These are phyloP conservation scores for Fagus sylvatica DNA, from an alignment of 306 rosid genomes.

Conservation along the genomic window DNA sequence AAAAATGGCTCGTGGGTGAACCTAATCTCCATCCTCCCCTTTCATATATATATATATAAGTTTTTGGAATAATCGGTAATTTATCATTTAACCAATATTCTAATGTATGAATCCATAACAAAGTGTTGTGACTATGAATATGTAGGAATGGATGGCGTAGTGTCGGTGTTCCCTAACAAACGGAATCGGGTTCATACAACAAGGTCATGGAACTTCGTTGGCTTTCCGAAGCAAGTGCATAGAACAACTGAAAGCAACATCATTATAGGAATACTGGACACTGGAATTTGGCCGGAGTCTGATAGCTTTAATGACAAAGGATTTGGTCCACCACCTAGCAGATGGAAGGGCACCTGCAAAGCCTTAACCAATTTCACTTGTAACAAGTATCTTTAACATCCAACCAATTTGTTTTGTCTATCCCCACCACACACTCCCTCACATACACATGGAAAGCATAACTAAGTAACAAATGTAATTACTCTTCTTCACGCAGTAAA, in stretches of 20 bases:
- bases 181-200: conserved; percentile 46
- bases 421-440: no score
- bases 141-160: conserved; percentile 46
- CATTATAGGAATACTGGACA: conserved; percentile 46
- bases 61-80: no score
- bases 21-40: neutral
- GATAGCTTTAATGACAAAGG: conserved; percentile 45
- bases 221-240: conserved; percentile 25
- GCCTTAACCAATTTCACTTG: conserved; percentile 37
- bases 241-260: conserved; percentile 40
- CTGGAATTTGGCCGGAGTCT: conserved; percentile 58
- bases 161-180: conserved; percentile 50
- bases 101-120: neutral
- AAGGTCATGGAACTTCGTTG: conserved; percentile 64
- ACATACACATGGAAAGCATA: no score
- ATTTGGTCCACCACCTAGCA: conserved; percentile 46
- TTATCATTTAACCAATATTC: no score
- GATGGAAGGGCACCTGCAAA: conserved; percentile 58
- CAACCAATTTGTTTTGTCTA: neutral
- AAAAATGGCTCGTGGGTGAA: conserved; percentile 33
- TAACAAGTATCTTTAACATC: conserved; percentile 29
- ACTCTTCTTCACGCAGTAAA: conserved; percentile 30
- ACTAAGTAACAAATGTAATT: neutral
- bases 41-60: neutral
- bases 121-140: neutral